phyloP scores from a whole-genome alignment of 2,329 filamentous ascomycete genomes.

The Parastagonospora nodorum region DNA sequence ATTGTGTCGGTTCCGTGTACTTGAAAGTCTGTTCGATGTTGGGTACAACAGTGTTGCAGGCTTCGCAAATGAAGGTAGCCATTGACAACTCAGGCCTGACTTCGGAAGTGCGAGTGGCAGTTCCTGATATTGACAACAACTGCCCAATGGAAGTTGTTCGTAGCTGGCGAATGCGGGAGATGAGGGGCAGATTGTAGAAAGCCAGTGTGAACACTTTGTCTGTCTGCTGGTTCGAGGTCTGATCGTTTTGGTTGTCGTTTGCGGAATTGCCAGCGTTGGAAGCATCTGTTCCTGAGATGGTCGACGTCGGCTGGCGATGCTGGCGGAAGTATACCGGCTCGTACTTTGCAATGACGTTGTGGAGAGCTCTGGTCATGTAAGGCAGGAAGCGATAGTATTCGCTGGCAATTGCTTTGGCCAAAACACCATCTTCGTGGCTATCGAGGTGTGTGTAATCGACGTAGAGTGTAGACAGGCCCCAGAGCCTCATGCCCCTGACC shows the following conservation, averaged over 20 bases:
- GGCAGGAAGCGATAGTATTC: conserved; percentile 96
- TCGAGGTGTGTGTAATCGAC: conserved; percentile 86
- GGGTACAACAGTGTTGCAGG: conserved; percentile 79
- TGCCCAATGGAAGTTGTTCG: conserved; percentile 90
- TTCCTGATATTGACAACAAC: conserved; percentile 93
- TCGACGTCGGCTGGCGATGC: conserved; percentile 80
- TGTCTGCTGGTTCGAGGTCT: conserved; percentile 90
- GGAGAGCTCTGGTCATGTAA: conserved; percentile 84
- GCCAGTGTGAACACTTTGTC: conserved; percentile 94
- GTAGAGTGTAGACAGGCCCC: conserved; percentile 82
- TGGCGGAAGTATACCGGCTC: conserved; percentile 93
- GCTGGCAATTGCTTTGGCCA: conserved; percentile 84
- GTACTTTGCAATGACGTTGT: conserved; percentile 93
- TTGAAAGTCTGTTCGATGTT: conserved; percentile 97
- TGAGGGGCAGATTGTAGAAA: conserved; percentile 89
- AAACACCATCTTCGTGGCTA: conserved; percentile 74
- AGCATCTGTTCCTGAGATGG: conserved; percentile 74
- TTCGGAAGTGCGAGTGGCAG: conserved; percentile 94
- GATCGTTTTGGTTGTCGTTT: conserved; percentile 63
- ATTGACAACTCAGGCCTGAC: conserved; percentile 91
- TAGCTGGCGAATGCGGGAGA: conserved; percentile 83
- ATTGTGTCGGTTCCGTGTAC: conserved; percentile 96
- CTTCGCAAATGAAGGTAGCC: conserved; percentile 90
- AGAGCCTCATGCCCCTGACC: conserved; percentile 75
- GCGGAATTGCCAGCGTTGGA: conserved; percentile 64